Conservation (phyloP, 228 moss, liverwort and hornwort genomes). For the Sphagnum fallax region DNA sequence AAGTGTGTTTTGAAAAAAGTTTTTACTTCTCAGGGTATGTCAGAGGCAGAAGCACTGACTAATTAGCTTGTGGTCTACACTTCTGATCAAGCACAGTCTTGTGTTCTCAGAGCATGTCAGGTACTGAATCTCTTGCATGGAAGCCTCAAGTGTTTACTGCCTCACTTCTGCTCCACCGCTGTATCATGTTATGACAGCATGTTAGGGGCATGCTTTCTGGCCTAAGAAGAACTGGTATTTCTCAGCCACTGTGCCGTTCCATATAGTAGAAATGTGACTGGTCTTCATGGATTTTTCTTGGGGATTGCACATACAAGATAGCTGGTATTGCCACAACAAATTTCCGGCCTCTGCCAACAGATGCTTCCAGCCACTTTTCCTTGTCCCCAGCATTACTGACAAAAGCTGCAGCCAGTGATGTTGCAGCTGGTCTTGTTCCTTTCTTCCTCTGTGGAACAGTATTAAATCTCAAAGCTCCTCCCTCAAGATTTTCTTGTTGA, state of each 20-base stretch:
- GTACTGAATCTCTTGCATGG: constrained; percentile 11
- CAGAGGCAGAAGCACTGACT: constrained; percentile 41
- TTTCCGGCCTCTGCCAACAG: constrained; percentile 47
- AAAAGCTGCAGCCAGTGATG: constrained; percentile 44
- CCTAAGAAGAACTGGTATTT: background rate
- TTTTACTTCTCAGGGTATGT: constrained; percentile 22
- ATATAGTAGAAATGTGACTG: no score
- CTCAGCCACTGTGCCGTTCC: no score
- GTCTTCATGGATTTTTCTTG: background rate
- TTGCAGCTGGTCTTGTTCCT: constrained; percentile 55
- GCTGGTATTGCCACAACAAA: constrained; percentile 56
- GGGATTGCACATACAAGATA: constrained; percentile 20
- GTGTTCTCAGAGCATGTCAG: constrained; percentile 64
- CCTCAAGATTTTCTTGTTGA: background rate
- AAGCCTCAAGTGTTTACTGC: background rate
- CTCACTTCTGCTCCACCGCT: background rate
- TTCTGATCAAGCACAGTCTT: constrained; percentile 74
- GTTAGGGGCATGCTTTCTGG: background rate
- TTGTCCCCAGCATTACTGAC: constrained; percentile 46
- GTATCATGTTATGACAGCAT: background rate
- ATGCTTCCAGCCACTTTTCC: constrained; percentile 44
- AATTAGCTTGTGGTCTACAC: constrained; percentile 52
- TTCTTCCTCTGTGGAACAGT: constrained; percentile 81
- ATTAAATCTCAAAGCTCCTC: constrained; percentile 2
- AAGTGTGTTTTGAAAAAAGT: constrained; percentile 37